Conservation (phyloP, 1,284 basidiomycete species). For the Cryptococcus sp. region DNA sequence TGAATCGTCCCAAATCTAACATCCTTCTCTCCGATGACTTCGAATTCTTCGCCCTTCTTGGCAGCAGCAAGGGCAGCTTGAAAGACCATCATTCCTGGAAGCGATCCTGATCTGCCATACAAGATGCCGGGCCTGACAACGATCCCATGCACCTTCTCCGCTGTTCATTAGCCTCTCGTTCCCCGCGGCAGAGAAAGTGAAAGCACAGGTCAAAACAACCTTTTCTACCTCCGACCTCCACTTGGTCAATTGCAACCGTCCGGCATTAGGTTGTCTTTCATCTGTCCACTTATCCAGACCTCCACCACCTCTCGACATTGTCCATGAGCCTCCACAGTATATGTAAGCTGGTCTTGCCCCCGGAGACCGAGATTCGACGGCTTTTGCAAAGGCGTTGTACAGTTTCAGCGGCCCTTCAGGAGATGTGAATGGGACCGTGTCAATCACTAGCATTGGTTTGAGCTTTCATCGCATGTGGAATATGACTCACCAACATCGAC, state of each 20-base stretch:
- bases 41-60: constrained; percentile 46
- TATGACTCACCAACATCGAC: constrained; percentile 53
- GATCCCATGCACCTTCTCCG: constrained; percentile 50
- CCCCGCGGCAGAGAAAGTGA: too few relatives aligned
- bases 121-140: constrained; percentile 54
- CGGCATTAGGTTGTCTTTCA: constrained; percentile 25
- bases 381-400: constrained; percentile 22
- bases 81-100: constrained; percentile 49
- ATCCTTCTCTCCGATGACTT: constrained; percentile 46
- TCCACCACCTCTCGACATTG: constrained; percentile 44
- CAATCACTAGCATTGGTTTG: constrained; percentile 35
- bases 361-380: constrained; percentile 12
- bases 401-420: constrained; percentile 39
- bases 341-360: constrained; percentile 54
- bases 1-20: constrained; percentile 53
- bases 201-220: constrained; percentile 28
- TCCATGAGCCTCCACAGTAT: constrained; percentile 54
- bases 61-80: constrained; percentile 38
- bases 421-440: constrained; percentile 42
- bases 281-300: constrained; percentile 37
- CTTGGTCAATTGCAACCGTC: constrained; percentile 12
- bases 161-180: not conserved
- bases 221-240: constrained; percentile 36
- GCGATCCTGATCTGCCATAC: constrained; percentile 53
- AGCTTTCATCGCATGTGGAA: constrained; percentile 7